Evolutionary conservation across 2,329 filamentous ascomycete species (phyloP), one percentile per base, ranked within the genome.

Genomic region (Thielaviopsis ethacetica): DNA sequence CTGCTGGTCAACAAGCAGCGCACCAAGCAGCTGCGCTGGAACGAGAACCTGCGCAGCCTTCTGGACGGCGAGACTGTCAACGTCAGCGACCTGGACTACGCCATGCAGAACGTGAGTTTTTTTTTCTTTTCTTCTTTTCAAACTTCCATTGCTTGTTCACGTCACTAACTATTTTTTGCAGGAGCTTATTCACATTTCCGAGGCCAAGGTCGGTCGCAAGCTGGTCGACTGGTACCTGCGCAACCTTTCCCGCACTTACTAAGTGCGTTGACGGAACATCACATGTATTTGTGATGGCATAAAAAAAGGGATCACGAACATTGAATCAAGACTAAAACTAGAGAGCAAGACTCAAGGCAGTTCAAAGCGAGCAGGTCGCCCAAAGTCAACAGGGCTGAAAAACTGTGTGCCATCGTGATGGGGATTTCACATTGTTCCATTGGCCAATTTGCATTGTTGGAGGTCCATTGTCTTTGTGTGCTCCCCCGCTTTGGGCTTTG

Each of bases 211-310:
- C 62, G 93, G 93, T 69, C 83, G 93, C 67, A 94, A 93, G 76
- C 78, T 98, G 68, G 91, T 98, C 64, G 93, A 98, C 75, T 98
- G 93, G 93, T 98, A 98, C 73, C 82, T 98, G 70, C 85, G 93
- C 70, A 98, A 98, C 78, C 78, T 98, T 68, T 88, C 91, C 62
- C 85, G 93, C 71, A 94, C 91, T 61, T 98, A 98, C 78, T 95
- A 72, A 68, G 73, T 62, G 26, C 47, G n/a, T 13, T 52, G 19
- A 50, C 17, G 27, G 30, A 38, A 56, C 38, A 24, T 22, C 51
- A 51, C 53, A 26, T 38, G 21, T 27, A 30, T 21, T 17, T 30
- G 24, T 15, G 22, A 49, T 26, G 21, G 38, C 15, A 5, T 44
- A 17, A 44, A 44, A 44, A 44, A 44, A 44, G 38, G 17, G 38